phyloP scores from a whole-genome alignment of 495 filamentous ascomycete genomes.

The Podospora conica region DNA sequence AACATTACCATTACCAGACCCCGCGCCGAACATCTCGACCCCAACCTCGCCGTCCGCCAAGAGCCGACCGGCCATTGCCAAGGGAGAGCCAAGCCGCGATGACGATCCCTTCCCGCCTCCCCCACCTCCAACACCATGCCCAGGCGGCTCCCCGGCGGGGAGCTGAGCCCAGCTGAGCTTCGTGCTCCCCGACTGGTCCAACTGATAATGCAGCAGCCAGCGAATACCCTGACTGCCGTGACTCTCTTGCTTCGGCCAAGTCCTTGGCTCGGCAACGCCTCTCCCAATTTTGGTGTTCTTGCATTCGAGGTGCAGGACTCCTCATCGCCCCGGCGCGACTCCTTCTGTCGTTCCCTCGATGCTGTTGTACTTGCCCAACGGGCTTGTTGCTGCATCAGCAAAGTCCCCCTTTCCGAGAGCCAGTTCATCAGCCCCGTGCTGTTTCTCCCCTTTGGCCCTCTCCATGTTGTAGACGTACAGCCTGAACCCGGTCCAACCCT shows the following conservation, averaged over 20 bases:
- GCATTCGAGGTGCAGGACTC: neutral
- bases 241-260: conserved; percentile 11
- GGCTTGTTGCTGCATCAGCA: too few species aligned
- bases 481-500: neutral
- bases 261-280: conserved; percentile 1
- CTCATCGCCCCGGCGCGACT: neutral
- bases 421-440: neutral
- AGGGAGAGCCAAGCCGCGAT: neutral
- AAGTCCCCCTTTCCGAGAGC: neutral
- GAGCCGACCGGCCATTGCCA: neutral
- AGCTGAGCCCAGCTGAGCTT: neutral
- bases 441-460: neutral
- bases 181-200: neutral
- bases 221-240: conserved; percentile 4
- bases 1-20: neutral
- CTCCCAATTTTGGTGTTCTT: conserved; percentile 4
- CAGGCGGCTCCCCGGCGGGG: neutral
- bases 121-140: neutral
- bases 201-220: neutral
- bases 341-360: neutral
- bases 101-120: neutral
- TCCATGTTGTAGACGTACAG: neutral
- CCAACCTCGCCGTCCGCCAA: neutral
- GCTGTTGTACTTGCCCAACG: neutral
- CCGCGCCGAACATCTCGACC: neutral